Evolutionary conservation across 179 eudicot genomes (phyloP).

Genomic region (Patellifolia procumbens): DNA sequence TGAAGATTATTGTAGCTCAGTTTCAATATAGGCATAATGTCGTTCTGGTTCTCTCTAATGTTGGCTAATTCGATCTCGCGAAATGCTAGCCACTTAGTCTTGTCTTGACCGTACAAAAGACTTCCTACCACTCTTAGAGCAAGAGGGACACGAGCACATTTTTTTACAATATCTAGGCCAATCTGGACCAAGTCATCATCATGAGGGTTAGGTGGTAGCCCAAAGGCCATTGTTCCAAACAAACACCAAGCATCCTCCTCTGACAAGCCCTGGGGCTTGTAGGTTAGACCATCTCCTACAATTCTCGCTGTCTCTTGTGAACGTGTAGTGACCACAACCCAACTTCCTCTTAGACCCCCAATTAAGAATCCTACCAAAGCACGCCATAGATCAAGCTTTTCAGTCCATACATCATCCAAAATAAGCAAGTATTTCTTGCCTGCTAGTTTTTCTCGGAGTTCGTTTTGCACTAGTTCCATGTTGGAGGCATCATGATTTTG

Average conservation of each 20-base stretch:
- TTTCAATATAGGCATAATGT: background rate
- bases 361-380: slow-evolving; percentile 7
- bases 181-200: slow-evolving; percentile 7
- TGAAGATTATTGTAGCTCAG: background rate
- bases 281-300: too few species aligned
- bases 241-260: slow-evolving; percentile 28
- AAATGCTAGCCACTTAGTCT: slow-evolving; percentile 12
- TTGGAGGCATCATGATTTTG: background rate
- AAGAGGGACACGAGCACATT: slow-evolving; percentile 35
- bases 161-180: slow-evolving; percentile 20
- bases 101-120: slow-evolving; percentile 6
- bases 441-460: background rate
- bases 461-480: background rate
- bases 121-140: slow-evolving; percentile 16
- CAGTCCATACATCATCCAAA: slow-evolving; percentile 36
- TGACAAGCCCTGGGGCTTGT: slow-evolving; percentile 10
- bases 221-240: slow-evolving; percentile 25
- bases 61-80: slow-evolving; percentile 2
- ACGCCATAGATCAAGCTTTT: slow-evolving; percentile 18
- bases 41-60: too few species aligned
- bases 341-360: slow-evolving; percentile 18
- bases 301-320: too few species aligned
- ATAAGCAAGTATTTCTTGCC: slow-evolving; percentile 28
- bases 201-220: background rate
- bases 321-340: too few species aligned